Conservation (phyloP, 129 eudicot genomes). For the Flaveria robusta region DNA sequence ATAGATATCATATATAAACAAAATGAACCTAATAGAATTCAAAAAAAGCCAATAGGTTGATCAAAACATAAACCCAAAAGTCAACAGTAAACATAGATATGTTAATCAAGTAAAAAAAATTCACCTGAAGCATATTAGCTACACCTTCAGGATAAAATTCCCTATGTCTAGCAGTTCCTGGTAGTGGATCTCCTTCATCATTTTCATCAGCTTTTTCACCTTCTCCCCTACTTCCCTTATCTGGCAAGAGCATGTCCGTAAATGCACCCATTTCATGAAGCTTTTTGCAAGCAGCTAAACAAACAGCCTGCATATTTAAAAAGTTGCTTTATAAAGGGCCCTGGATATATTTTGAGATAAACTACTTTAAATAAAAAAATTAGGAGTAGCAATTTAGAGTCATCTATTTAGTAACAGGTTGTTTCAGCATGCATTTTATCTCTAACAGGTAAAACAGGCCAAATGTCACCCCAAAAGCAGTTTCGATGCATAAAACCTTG, state of each 20-base stretch:
- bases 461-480: not conserved
- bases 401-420: not conserved
- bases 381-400: slow-evolving; percentile 1
- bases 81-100: slow-evolving; percentile 2
- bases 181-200: slow-evolving; percentile 87
- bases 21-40: not conserved
- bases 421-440: not conserved
- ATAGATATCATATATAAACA: not conserved
- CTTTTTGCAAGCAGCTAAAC: slow-evolving; percentile 99
- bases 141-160: slow-evolving; percentile 99
- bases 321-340: slow-evolving; percentile 5
- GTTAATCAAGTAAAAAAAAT: slow-evolving; percentile 24
- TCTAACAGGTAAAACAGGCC: not conserved
- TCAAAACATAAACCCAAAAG: not conserved
- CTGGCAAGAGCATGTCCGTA: slow-evolving; percentile 99
- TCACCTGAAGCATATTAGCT: slow-evolving; percentile 81
- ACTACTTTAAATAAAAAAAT: not conserved
- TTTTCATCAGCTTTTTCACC: slow-evolving; percentile 68
- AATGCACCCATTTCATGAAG: slow-evolving; percentile 99
- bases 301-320: slow-evolving; percentile 76
- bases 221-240: slow-evolving; percentile 89
- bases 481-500: slow-evolving; percentile 4
- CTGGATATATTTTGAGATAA: not conserved
- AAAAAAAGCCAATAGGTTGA: not conserved
- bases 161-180: slow-evolving; percentile 98